Percentiles rank a stretch among this genome's conserved stretches.
phyloP scores from a whole-genome alignment of 1,284 basidiomycete genomes.

The Cerioporus squamosus region DNA sequence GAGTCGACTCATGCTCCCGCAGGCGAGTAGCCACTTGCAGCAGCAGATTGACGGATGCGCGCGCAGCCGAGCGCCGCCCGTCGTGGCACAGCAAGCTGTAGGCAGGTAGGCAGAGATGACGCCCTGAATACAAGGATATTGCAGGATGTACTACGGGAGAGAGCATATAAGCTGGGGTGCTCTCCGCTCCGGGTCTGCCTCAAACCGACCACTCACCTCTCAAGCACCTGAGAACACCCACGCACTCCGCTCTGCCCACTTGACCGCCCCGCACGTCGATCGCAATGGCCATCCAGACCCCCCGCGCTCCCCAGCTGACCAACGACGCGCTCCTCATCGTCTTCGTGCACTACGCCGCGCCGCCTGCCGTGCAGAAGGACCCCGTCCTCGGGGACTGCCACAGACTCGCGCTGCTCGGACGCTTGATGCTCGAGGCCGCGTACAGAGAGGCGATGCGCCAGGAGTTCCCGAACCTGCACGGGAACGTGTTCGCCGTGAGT shows the following conservation, averaged over 20 bases:
- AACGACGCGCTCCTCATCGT: neutral
- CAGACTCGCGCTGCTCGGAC: slow-evolving; percentile 1
- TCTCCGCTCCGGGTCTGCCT: neutral
- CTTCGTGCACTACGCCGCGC: slow-evolving; percentile 1
- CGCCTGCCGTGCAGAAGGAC: neutral
- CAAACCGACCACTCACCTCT: neutral
- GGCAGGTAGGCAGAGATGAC: too few species aligned
- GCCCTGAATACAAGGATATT: too few species aligned
- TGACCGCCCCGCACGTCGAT: neutral
- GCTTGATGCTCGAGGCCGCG: neutral
- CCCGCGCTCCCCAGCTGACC: neutral
- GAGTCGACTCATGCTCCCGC: too few species aligned
- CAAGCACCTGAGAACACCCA: too few species aligned
- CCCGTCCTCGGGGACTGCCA: slow-evolving; percentile 1
- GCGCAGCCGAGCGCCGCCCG: too few species aligned
- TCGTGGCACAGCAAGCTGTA: too few species aligned
- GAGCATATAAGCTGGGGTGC: neutral
- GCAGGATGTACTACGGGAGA: too few species aligned
- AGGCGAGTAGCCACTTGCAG: neutral
- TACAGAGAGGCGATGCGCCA: slow-evolving; percentile 2
- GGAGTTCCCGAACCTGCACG: neutral
- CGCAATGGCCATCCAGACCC: neutral
- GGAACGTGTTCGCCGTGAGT: neutral
- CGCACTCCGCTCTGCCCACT: neutral
- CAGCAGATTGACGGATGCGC: neutral